phyloP scores from a whole-genome alignment of 768 basidiomycete species.

The Kwoniella bestiolae region DNA sequence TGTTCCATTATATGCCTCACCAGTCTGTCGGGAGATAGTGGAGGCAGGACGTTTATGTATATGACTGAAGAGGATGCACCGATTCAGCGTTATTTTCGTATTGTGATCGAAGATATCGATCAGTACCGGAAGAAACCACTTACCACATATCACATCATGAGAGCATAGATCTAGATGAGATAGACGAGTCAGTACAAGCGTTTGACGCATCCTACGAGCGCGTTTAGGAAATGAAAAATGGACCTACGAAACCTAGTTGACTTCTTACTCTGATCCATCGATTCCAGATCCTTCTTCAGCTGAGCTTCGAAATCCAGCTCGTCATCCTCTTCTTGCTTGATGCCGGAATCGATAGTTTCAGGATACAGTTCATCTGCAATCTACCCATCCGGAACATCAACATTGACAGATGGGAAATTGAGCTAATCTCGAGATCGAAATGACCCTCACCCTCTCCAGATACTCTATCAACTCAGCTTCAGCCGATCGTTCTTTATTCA shows the following conservation, averaged over 20 bases:
- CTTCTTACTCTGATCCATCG: slow-evolving; percentile 33
- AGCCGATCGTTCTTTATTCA: slow-evolving; percentile 43
- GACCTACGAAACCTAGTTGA: slow-evolving; percentile 43
- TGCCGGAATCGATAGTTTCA: slow-evolving; percentile 31
- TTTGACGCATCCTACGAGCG: background rate
- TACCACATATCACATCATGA: slow-evolving; percentile 46
- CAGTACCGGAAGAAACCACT: too few species aligned
- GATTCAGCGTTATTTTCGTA: background rate
- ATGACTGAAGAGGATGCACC: slow-evolving; percentile 30
- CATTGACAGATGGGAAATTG: too few species aligned
- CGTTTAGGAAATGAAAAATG: background rate
- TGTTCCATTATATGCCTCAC: slow-evolving; percentile 40
- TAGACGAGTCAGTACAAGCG: slow-evolving; percentile 2
- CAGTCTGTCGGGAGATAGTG: slow-evolving; percentile 36
- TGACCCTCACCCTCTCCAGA: slow-evolving; percentile 33
- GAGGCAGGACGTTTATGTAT: slow-evolving; percentile 44
- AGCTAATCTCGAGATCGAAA: background rate
- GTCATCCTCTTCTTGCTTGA: slow-evolving; percentile 24
- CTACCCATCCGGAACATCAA: slow-evolving; percentile 14
- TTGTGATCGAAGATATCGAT: too few species aligned
- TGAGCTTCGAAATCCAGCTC: slow-evolving; percentile 42
- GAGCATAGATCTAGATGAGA: slow-evolving; percentile 33
- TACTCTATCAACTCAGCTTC: slow-evolving; percentile 46
- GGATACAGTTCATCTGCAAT: slow-evolving; percentile 48
- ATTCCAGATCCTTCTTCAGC: slow-evolving; percentile 42